Evolutionary conservation across 331 rosid genomes (phyloP), one percentile per base, ranked within the genome.

Genomic region (Stylosanthes scabra): DNA sequence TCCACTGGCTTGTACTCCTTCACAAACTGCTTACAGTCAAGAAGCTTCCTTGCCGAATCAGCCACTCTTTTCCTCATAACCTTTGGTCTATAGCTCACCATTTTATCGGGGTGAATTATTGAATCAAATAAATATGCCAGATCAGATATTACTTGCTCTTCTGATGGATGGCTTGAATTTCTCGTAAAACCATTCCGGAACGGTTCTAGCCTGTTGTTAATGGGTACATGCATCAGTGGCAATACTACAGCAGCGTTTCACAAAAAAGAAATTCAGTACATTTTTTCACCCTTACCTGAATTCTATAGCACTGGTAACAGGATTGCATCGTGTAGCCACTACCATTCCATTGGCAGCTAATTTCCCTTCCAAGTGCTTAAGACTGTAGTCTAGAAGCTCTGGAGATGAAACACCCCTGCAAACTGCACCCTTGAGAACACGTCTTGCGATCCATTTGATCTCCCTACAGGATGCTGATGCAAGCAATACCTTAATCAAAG

Each of bases 21-120:
- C 85, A 90, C 72, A 28, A 90, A 90, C 67, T 90, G 88, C 80
- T 90, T 90, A 78, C 93, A 88, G 75, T 90, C 96, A 7, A 90
- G 88, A 63, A 90, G 85, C 80, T 83, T 90, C 64, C 87, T 84
- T 1, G 93, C 90, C 8, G 91, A 81, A 46, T 84, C 91, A 11
- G 81, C 71, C 50, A 84, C 78, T 3, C 51, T 34, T 59, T 83
- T 87, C 74, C 83, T 74, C 76, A 66, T 61, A 15, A 2, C 34
- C 27, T 28, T 39, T 1, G 84, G 86, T 47, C 83, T 71, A 52
- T 70, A 63, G 47, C 50, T 77, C 20, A 60, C 65, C 90, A 79
- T 84, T 80, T 82, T 86, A 28, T 86, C 87, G 1, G 90, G 93
- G 65, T 86, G 85, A 77, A 90, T 58, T 14, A 90, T 77, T 16